Evolutionary conservation across 2,329 filamentous ascomycete genomes (phyloP).

Genomic region (Phialocephala subalpina): DNA sequence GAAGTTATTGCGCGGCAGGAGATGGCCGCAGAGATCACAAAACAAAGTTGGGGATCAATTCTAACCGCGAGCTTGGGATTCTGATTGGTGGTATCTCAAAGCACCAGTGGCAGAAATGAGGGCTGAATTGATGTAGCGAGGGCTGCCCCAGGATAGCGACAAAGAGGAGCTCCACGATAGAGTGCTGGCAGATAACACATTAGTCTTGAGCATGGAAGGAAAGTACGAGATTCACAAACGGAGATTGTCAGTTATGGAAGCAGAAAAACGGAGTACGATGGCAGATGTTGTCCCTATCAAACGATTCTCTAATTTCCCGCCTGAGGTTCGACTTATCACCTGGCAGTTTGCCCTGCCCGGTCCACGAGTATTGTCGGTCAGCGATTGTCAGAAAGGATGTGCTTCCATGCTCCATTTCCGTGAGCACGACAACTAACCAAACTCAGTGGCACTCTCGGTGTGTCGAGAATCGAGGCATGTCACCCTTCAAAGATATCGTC

Average conservation of each 20-base stretch:
- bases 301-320: not conserved
- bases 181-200: not conserved
- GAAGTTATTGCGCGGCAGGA: too few relatives aligned
- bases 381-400: not conserved
- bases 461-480: not conserved
- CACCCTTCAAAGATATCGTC: not conserved
- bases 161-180: not conserved
- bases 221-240: not conserved
- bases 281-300: not conserved
- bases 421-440: not conserved
- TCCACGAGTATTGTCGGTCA: not conserved
- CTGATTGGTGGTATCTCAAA: too few relatives aligned
- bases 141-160: not conserved
- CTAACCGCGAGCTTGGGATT: too few relatives aligned
- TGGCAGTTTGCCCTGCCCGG: not conserved
- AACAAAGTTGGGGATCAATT: too few relatives aligned
- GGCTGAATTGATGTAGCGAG: not conserved
- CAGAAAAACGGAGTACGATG: not conserved
- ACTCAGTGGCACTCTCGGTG: not conserved
- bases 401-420: not conserved
- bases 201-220: not conserved
- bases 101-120: not conserved
- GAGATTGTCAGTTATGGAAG: not conserved
- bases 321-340: not conserved
- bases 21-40: too few relatives aligned